Base-by-base conservation (phyloP, 768 basidiomycete genomes). In the Vararia minispora region DNA sequence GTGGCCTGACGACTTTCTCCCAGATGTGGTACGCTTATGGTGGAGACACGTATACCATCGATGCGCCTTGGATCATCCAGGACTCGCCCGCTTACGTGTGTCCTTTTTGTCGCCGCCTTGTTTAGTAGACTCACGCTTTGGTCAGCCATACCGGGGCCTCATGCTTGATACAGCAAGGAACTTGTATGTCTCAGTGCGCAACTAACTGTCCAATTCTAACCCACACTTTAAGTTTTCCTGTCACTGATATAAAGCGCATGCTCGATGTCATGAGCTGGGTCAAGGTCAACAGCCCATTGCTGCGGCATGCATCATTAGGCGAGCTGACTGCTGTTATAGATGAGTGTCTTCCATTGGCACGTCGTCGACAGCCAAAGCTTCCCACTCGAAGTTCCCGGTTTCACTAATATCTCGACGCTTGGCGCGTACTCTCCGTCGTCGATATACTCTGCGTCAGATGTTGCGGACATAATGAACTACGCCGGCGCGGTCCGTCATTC, bases 131-230 rank as follows among this genome's bases (percentile, higher is more conserved):
- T 22, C 29, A 20, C 41, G 28, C 28, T 31, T 13, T 33, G 16
- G 18, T 31, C 46, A 81, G 79, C 77, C 78, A 0, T 83, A 78
- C 52, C 72, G 87, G 16, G 84, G 80, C 7, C 66, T 87, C 39
- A 72, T 88, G 72, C 66, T 90, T 10, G 87, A 90, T 53, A 89
- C 86, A 0, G 65, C 84, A 1, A 64, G 86, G 18, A 79, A 87
- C 58, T 90, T 64, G 75, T 80, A 50, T 59, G 1, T 12, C 6
- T 23, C 20, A n/a, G 14, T 24, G 14, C 23, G 22, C 21, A 37
- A 3, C 8, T 27, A 12, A 22, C 18, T 12, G 40, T 20, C 30
- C 45, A 3, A 22, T 44, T 6, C 29, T 38, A 8, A 35, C n/a
- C n/a, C n/a, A n/a, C 17, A 4, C 23, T 29, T 26, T 12, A 25